Evolutionary conservation across 345 rosid genomes (phyloP), one percentile per base, ranked within the genome.

Genomic region (Turritis glabra): DNA sequence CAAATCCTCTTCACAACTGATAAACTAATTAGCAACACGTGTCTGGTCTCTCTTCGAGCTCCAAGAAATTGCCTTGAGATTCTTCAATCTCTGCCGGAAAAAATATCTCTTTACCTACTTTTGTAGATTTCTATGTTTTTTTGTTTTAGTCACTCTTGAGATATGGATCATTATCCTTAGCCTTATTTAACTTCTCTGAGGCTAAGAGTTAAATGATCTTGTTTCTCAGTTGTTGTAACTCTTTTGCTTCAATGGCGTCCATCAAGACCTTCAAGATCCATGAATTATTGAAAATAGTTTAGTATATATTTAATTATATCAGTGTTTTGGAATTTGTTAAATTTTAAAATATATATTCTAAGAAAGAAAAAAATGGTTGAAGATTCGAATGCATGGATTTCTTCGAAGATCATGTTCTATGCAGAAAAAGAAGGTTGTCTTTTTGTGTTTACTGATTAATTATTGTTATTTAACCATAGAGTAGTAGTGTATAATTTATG

Each of bases 1-100:
- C 98, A 19, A 92, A 92, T 80, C 96, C 96, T 74, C 96, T 92
- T 66, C 96, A 92, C 81, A 92, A 92, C 88, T 92, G 72, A 77
- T 76, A 67, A 22, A 18, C 35, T 11, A 37, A 37, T 27, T 40
- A 23, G 64, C 27, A 52, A 56, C 64, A 78, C 63, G 32, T 75
- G 26, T 69, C 64, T 74, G 27, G 48, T 69, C 48, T 56, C 72
- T 71, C 50, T 76, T 63, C 58, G 15, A 63, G n/a, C 37, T 23
- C 47, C 18, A 13, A 22, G 27, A 43, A 23, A 18, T 33, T 22
- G 29, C 43, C 53, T 57, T 53, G 50, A 46, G 67, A 19, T 58
- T 43, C 32, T 48, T 40, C 67, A 48, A 57, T 48, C 59, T 66
- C 52, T 50, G 37, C 38, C 2, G 17, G 19, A 30, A 1, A 55